Percentiles rank a stretch among this genome's conserved stretches.
Conservation (phyloP, 495 filamentous ascomycete species). For the Tetracladium setigerum region DNA sequence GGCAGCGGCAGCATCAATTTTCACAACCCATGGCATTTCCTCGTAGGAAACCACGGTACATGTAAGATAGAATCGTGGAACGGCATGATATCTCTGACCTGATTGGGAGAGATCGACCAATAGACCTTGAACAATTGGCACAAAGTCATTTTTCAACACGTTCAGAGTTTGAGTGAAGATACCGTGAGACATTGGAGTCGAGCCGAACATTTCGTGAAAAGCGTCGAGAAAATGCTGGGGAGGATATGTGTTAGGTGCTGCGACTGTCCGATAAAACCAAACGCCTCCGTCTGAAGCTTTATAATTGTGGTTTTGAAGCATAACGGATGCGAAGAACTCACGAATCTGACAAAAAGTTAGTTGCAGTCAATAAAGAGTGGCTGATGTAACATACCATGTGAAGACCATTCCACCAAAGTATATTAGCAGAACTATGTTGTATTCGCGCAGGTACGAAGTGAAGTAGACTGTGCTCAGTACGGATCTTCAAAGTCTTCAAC, state of each 20-base stretch:
- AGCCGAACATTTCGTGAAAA: slow-evolving; percentile 20
- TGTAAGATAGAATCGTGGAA: not conserved
- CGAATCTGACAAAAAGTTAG: slow-evolving; percentile 25
- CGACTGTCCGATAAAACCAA: slow-evolving; percentile 27
- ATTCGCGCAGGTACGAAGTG: slow-evolving; percentile 17
- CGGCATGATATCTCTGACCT: not conserved
- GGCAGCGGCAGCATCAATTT: no score
- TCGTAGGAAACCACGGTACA: slow-evolving; percentile 1
- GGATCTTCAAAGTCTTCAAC: slow-evolving; percentile 21
- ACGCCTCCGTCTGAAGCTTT: slow-evolving; percentile 25
- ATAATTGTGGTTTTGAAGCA: slow-evolving; percentile 15
- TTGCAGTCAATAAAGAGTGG: slow-evolving; percentile 27
- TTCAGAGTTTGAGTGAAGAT: not conserved
- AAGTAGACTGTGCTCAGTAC: slow-evolving; percentile 21
- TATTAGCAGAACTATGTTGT: slow-evolving; percentile 6
- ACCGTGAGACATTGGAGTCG: slow-evolving; percentile 14
- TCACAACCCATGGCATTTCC: slow-evolving; percentile 10
- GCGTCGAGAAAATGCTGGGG: slow-evolving; percentile 3
- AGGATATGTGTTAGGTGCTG: slow-evolving; percentile 20
- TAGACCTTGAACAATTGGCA: not conserved
- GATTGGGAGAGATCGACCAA: not conserved
- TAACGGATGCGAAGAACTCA: slow-evolving; percentile 22
- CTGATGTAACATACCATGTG: slow-evolving; percentile 17
- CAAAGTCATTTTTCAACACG: slow-evolving; percentile 8
- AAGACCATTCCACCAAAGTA: slow-evolving; percentile 1